Conservation (phyloP, 306 rosid species). For the Pyrus betulifolia region DNA sequence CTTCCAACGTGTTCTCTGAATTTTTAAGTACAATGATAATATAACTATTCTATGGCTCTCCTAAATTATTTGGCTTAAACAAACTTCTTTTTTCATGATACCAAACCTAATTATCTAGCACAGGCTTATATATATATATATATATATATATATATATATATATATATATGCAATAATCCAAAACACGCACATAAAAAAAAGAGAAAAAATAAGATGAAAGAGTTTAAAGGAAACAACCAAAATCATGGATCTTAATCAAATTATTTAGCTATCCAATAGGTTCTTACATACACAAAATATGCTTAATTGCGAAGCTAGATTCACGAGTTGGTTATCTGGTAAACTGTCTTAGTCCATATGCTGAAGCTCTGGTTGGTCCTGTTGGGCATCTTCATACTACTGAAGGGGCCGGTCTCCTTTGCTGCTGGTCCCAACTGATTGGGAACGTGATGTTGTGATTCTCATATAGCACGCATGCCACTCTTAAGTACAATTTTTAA, state of each 20-base stretch:
- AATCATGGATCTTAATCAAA: not conserved
- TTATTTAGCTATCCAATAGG: not conserved
- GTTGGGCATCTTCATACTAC: conserved; percentile 43
- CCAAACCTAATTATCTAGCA: not conserved
- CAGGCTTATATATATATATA: not conserved
- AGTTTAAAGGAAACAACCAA: not conserved
- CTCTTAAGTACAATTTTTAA: conserved; percentile 25
- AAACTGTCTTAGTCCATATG: conserved; percentile 29
- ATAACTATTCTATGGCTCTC: not conserved
- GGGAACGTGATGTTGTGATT: conserved; percentile 20
- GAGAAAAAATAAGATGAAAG: not conserved
- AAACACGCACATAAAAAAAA: not conserved
- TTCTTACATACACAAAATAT: not conserved
- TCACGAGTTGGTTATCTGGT: not conserved
- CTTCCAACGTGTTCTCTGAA: conserved; percentile 32
- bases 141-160: too few relatives aligned
- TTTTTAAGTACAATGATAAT: conserved; percentile 16
- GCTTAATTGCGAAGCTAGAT: not conserved
- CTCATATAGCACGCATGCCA: conserved; percentile 29
- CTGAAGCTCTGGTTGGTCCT: conserved; percentile 43
- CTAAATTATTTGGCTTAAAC: not conserved
- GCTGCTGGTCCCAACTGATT: conserved; percentile 44
- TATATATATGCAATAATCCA: not conserved
- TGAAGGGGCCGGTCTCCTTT: not conserved
- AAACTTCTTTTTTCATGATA: conserved; percentile 2